Base-by-base conservation (phyloP, 2,329 filamentous ascomycete genomes). In the Keithomyces neogunnii region DNA sequence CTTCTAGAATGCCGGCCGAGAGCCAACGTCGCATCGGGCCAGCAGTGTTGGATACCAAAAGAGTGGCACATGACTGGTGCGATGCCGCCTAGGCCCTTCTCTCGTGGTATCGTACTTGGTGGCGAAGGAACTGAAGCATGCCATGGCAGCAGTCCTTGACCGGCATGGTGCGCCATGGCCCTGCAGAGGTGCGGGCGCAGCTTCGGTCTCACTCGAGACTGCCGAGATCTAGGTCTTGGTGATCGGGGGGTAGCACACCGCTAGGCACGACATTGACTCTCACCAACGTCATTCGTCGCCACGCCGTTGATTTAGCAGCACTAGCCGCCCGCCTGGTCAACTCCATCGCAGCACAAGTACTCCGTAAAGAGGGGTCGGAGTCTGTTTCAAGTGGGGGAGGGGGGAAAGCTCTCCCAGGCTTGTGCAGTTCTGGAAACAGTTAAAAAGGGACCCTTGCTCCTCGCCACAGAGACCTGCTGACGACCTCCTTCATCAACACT, bases 271-370 rank as follows among this genome's bases (percentile, higher is more conserved):
- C 6, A 11, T 35, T 29, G 29, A 26, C 35, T 47, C 43, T 42
- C 43, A 7, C 8, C 44, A 40, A 50, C 51, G 47, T 50, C 47
- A 53, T 50, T 53, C 51, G 51, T 48, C 48, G 51, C 51, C 43
- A 50, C 51, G 43, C 30, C 4, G 26, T 44, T 19, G 36, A 29
- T 26, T 30, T 44, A 30, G 40, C 40, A 44, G 36, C 36, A 11
- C 7, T 28, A 26, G 8, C 3, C 3, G 7, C 5, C 29, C 28
- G 40, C 5, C 40, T 44, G 8, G 40, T 44, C 26, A 44, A 44
- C 40, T 44, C 19, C 30, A 44, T 44, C 40, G 40, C 40, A 8
- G 40, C 26, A 44, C 40, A 44, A 44, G 4, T 4, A 19, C 19
- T 9, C 13, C 11, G 28, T 13, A 44, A 44, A 44, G 40, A 44